phyloP scores from a whole-genome alignment of 1,284 basidiomycete genomes.

The Cutaneotrichosporon mucoides region DNA sequence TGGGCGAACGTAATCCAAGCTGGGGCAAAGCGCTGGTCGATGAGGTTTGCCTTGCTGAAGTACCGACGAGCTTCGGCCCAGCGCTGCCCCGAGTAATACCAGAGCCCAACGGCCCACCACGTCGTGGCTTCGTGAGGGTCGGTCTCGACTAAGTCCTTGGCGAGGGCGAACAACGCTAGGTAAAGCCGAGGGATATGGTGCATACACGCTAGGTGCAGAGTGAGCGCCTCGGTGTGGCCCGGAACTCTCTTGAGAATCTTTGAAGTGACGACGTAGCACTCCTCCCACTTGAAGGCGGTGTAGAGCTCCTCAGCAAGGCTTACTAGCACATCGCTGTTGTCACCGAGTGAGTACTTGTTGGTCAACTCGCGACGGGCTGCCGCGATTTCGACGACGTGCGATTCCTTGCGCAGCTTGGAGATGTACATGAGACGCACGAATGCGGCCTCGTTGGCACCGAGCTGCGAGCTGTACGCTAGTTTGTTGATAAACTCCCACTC shows the following conservation, averaged over 20 bases:
- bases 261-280: conserved; percentile 84
- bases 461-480: conserved; percentile 74
- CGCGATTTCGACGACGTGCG: conserved; percentile 74
- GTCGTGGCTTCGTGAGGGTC: conserved; percentile 88
- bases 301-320: conserved; percentile 90
- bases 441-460: conserved; percentile 71
- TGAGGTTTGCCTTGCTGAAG: conserved; percentile 93
- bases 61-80: conserved; percentile 87
- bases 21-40: conserved; percentile 92
- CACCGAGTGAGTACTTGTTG: conserved; percentile 70
- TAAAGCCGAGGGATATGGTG: conserved; percentile 86
- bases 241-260: conserved; percentile 77
- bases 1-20: conserved; percentile 98
- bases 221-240: conserved; percentile 79
- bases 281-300: conserved; percentile 84
- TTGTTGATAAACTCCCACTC: conserved; percentile 94
- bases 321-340: conserved; percentile 88
- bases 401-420: conserved; percentile 82
- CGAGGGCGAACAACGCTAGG: conserved; percentile 88
- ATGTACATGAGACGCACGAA: conserved; percentile 91
- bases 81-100: conserved; percentile 83
- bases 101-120: conserved; percentile 98
- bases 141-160: conserved; percentile 89
- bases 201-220: conserved; percentile 95
- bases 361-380: conserved; percentile 68